Evolutionary conservation across 345 rosid species (phyloP), one percentile per base, ranked within the genome.

Genomic region (Pelargonium nanum): DNA sequence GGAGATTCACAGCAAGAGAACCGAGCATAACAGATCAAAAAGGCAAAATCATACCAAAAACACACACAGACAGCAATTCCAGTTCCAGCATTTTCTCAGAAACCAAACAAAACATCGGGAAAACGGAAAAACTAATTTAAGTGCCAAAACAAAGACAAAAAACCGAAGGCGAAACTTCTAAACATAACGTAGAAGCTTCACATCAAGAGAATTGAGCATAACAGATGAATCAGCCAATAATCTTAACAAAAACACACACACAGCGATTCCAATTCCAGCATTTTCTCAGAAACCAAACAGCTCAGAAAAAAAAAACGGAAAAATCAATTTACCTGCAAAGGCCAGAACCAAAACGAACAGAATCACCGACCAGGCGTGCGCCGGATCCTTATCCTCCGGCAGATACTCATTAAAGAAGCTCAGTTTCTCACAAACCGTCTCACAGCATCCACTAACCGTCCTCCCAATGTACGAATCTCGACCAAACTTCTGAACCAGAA

Each of bases 321-420:
- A 7, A 28, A 7, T 28, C 32, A 21, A 32, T 30, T 56, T 56
- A 85, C 88, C 83, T 66, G 83, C 86, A 58, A 85, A 57, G 60
- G 81, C 88, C 63, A 85, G 64, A 63, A 85, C 56, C 26, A 74
- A 57, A 26, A 85, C 86, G 22, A 72, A 24, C 66, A 76, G 65
- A 15, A 85, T 72, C 23, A 85, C 86, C 5, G 78, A 79, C 83
- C 78, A 83, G 20, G 75, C 81, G 70, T 77, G 85, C 53, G 71
- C 12, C 7, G 86, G 91, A 62, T 83, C 79, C 72, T 77, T 85
- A 66, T 83, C 91, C 73, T 85, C 91, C 19, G 91, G 91, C 68
- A 85, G 66, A 64, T 71, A 77, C 40, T 83, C 75, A 57, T 75
- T 75, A 56, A 81, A 71, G 20, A 65, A 54, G 55, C 51, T 60